phyloP scores from a whole-genome alignment of 257 asterid genomes.

The Solanum pinnatisectum region DNA sequence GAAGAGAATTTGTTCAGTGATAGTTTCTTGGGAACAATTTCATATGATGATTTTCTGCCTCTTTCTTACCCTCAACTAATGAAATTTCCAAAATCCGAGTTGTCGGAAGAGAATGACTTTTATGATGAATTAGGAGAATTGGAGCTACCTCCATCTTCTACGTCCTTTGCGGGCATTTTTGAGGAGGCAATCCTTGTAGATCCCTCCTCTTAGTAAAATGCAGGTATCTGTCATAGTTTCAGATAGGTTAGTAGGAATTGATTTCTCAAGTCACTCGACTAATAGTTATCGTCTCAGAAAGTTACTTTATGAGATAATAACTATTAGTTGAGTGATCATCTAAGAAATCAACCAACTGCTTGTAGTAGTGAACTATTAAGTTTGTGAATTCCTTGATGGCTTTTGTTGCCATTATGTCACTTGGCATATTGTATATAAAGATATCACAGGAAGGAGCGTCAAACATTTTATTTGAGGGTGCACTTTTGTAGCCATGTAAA shows the following conservation, averaged over 20 bases:
- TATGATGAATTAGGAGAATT: slow-evolving; percentile 71
- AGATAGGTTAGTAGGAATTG: not conserved
- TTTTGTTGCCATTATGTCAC: not conserved
- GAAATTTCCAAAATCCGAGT: slow-evolving; percentile 11
- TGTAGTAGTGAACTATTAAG: not conserved
- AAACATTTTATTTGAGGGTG: not conserved
- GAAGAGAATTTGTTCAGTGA: slow-evolving; percentile 25
- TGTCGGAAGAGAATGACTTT: slow-evolving; percentile 52
- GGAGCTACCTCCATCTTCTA: slow-evolving; percentile 48
- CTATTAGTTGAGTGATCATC: not conserved
- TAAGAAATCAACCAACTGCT: not conserved
- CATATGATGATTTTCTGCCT: slow-evolving; percentile 3
- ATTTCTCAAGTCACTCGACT: not conserved
- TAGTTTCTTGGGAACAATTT: slow-evolving; percentile 5
- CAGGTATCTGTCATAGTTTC: not conserved
- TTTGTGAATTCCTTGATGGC: not conserved
- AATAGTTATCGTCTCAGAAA: not conserved
- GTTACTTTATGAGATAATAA: not conserved
- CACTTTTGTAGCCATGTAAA: not conserved
- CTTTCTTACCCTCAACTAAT: slow-evolving; percentile 10
- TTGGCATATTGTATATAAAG: not conserved
- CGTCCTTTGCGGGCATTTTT: slow-evolving; percentile 27
- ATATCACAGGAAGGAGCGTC: not conserved
- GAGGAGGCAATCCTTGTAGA: slow-evolving; percentile 41
- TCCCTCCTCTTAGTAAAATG: slow-evolving; percentile 14